Evolutionary conservation across 2,329 filamentous ascomycete genomes (phyloP).

Genomic region (Fusarium praegraminearum): DNA sequence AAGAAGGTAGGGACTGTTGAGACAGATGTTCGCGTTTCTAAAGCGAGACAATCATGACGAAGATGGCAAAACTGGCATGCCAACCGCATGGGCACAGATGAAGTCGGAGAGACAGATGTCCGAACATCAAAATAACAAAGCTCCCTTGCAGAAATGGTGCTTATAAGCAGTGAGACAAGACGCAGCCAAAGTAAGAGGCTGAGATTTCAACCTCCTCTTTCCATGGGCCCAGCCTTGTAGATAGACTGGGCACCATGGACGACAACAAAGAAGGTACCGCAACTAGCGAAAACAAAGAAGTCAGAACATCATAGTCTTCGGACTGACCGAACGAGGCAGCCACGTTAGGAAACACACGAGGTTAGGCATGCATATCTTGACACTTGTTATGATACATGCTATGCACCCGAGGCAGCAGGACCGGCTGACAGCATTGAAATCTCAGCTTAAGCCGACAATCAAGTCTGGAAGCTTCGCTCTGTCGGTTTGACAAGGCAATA

Average conservation of each 20-base stretch:
- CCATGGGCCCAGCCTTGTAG: constrained; percentile 2
- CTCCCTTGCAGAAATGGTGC: neutral
- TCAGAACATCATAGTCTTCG: neutral
- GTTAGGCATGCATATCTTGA: neutral
- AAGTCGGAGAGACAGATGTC: neutral
- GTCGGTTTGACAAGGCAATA: constrained; percentile 1
- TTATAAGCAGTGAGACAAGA: constrained; percentile 7
- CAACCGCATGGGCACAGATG: neutral
- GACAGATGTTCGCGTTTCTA: neutral
- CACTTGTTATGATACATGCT: neutral
- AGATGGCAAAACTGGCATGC: constrained; percentile 3
- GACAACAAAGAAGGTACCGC: constrained; percentile 15
- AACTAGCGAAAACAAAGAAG: neutral
- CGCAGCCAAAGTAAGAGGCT: constrained; percentile 5
- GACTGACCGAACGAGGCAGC: neutral
- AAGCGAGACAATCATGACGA: neutral
- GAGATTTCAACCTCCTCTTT: neutral
- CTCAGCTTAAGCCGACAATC: neutral
- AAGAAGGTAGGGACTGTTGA: constrained; percentile 1
- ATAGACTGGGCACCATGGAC: neutral
- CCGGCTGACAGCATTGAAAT: neutral
- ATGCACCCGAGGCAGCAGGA: neutral
- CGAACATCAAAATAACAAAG: neutral
- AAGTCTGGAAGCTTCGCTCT: neutral
- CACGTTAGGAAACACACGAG: neutral